phyloP scores from a whole-genome alignment of 257 asterid species.

The Lavandula angustifolia region DNA sequence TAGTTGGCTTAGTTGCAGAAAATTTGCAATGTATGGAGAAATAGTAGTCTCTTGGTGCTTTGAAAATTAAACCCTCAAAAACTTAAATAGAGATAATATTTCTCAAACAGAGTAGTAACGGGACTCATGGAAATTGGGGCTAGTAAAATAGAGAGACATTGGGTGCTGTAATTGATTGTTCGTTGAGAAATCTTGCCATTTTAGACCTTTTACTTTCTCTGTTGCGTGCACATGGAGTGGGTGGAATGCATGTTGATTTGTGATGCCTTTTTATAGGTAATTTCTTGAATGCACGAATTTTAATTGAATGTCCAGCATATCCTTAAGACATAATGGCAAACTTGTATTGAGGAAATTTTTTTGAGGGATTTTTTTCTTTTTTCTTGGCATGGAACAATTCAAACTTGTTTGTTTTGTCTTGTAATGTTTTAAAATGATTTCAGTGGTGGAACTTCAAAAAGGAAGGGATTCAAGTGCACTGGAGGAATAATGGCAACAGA shows the following conservation, averaged over 20 bases:
- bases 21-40: neutral
- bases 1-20: neutral
- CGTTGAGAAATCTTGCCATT: neutral
- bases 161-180: neutral
- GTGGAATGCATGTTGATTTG: neutral
- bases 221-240: neutral
- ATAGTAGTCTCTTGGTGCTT: neutral
- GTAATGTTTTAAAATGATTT: neutral
- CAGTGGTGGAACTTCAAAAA: constrained; percentile 41
- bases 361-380: no score
- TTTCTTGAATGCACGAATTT: constrained; percentile 1
- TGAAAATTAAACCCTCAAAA: neutral
- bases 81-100: neutral
- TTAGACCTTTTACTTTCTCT: neutral
- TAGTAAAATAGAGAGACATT: neutral
- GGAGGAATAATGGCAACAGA: constrained; percentile 87
- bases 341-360: neutral
- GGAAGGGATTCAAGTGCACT: constrained; percentile 68
- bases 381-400: neutral
- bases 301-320: neutral
- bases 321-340: neutral
- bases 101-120: neutral
- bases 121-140: neutral
- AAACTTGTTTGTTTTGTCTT: neutral
- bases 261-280: neutral